Evolutionary conservation across 2,329 filamentous ascomycete species (phyloP), one percentile per base, ranked within the genome.

Genomic region (Neofusicoccum cordaticola): DNA sequence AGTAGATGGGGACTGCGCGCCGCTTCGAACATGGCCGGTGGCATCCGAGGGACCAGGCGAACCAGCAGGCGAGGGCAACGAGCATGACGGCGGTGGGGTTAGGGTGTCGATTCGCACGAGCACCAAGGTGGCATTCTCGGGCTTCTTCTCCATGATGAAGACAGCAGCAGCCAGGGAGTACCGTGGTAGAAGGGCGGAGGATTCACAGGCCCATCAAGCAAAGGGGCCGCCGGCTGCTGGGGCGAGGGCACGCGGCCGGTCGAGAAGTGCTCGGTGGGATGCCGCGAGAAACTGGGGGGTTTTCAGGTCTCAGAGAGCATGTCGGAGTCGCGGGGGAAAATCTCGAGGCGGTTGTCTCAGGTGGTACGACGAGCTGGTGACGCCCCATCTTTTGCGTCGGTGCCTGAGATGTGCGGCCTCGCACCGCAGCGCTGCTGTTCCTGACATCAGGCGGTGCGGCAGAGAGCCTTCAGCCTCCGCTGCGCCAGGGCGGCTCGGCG

Each of bases 291-390:
- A 13, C 31, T 31, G 19, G 39, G 35, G 27, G 41, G 39, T 58
- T 58, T 58, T 7, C 22, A n/a, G n/a, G 42, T 37, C 22, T 27
- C 41, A 31, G 56, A 37, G 42, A 22, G 37, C 15, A 27, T 34
- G 27, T 58, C 41, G 42, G 56, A 35, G 39, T 37, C n/a, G 42
- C 47, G 56, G 41, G 56, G 56, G 17, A 60, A 60, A 60, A 60
- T 47, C 41, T 60, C 56, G 56, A 39, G 56, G 41, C 31, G 53
- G 31, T 37, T 60, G 56, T 60, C 56, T 60, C 56, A 60, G 44
- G 56, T 60, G 27, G 56, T 60, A 60, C 56, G 56, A 60, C 22
- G 56, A 60, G 56, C 56, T 60, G 56, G 41, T 60, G 56, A 60
- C 56, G 56, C 56, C 56, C 41, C 56, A 47, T 47, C 56, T 47